Base-by-base conservation (phyloP, 2,329 filamentous ascomycete species). In the Chaetomium sp. region DNA sequence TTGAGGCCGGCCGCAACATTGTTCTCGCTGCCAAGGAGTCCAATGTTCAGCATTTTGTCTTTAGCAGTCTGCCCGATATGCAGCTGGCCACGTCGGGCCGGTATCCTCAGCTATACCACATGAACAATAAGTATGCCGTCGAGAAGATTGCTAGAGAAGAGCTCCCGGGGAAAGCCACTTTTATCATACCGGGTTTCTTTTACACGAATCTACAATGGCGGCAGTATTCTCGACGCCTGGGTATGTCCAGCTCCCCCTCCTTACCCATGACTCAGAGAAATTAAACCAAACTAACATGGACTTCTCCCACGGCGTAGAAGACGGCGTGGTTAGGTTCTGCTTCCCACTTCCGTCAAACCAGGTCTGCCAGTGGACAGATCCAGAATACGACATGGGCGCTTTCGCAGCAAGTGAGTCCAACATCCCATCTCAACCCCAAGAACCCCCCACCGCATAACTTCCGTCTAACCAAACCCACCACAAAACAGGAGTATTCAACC, bases 11-110 rank as follows among this genome's bases (percentile, higher is more conserved):
- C 12, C 44, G 44, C 11, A 46, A 46, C 44, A 46, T 46, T 46
- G 44, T 46, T 46, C 44, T 46, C 27, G 43, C 43, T 33, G 44
- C 44, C 44, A 46, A 46, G 44, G 44, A 46, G 44, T 46, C 27
- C 44, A 46, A 46, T 35, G 32, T 46, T 35, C 44, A 46, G 35
- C 44, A 46, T 46, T 46, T 46, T 35, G 44, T 46, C 5, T 46
- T 46, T 12, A 46, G 44, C 32, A 46, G 44, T 33, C 32, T 46
- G 11, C 44, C 44, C 8, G 32, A 46, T 33, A 46, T 46, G 44
- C 33, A 33, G 44, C 44, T 33, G 44, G 44, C 44, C 32, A 46
- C 44, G 11, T 46, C 44, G 12, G 44, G 44, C 44, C 44, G 14
- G 32, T 46, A 33, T 35, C 44, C 44, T 12, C 33, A 46, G 32